Conservation (phyloP, 352 stramenopile species). For the Pythium guiyangense region DNA sequence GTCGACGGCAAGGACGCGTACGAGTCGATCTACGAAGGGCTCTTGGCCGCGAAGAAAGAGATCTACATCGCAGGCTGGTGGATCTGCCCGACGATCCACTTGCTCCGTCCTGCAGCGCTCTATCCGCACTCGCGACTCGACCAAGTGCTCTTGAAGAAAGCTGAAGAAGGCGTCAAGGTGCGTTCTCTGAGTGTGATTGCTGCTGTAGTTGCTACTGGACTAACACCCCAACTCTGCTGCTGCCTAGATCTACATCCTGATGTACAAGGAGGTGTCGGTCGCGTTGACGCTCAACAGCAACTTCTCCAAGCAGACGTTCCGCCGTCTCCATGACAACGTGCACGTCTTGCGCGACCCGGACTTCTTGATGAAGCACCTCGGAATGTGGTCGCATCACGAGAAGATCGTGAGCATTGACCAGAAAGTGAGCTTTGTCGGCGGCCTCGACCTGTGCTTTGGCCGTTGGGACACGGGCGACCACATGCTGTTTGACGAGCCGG, state of each 20-base stretch:
- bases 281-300: slow-evolving; percentile 83
- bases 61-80: slow-evolving; percentile 92
- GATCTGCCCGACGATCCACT: slow-evolving; percentile 82
- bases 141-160: slow-evolving; percentile 59
- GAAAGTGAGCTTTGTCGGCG: slow-evolving; percentile 84
- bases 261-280: slow-evolving; percentile 89
- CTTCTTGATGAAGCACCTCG: slow-evolving; percentile 85
- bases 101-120: slow-evolving; percentile 55
- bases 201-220: background rate
- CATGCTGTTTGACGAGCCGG: slow-evolving; percentile 59
- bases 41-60: slow-evolving; percentile 65
- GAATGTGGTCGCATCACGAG: slow-evolving; percentile 90
- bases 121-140: slow-evolving; percentile 69
- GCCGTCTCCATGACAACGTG: slow-evolving; percentile 70
- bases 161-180: slow-evolving; percentile 70
- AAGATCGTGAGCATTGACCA: slow-evolving; percentile 92
- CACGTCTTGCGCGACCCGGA: slow-evolving; percentile 87
- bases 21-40: slow-evolving; percentile 63
- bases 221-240: too few relatives aligned
- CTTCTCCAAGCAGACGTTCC: slow-evolving; percentile 71
- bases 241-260: slow-evolving; percentile 84
- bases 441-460: slow-evolving; percentile 88
- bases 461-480: slow-evolving; percentile 79
- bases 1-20: slow-evolving; percentile 78
- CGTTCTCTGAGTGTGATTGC: background rate